Evolutionary conservation across 1,284 basidiomycete species (phyloP).

Genomic region (Heimioporus punctisporus): DNA sequence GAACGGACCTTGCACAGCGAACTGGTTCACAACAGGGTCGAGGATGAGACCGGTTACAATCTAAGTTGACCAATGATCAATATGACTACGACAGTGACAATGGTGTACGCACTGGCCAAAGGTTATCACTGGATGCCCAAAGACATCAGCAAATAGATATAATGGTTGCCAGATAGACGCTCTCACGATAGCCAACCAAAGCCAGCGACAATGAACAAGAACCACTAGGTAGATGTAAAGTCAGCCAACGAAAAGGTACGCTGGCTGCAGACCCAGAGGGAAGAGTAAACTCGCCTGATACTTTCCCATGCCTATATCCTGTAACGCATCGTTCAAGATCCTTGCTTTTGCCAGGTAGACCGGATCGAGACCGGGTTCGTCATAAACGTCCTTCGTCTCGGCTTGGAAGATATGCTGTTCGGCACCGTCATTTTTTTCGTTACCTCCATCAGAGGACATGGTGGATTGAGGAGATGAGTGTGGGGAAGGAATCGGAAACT

Average conservation of each 20-base stretch:
- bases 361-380: slow-evolving; percentile 54
- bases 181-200: slow-evolving; percentile 74
- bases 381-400: slow-evolving; percentile 44
- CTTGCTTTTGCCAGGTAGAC: slow-evolving; percentile 65
- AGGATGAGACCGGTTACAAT: slow-evolving; percentile 60
- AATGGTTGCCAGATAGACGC: neutral
- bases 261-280: neutral
- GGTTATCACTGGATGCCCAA: slow-evolving; percentile 48
- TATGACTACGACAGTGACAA: neutral
- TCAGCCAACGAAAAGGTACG: slow-evolving; percentile 2
- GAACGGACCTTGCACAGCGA: slow-evolving; percentile 52
- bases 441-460: slow-evolving; percentile 18
- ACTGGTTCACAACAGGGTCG: slow-evolving; percentile 55
- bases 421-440: slow-evolving; percentile 6
- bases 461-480: neutral
- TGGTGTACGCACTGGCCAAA: slow-evolving; percentile 56
- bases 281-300: slow-evolving; percentile 52
- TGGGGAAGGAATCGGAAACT: neutral
- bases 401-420: slow-evolving; percentile 6
- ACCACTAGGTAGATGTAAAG: slow-evolving; percentile 36
- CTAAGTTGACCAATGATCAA: slow-evolving; percentile 25
- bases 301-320: slow-evolving; percentile 73
- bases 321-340: slow-evolving; percentile 66
- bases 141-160: neutral
- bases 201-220: slow-evolving; percentile 56